Base-by-base conservation (phyloP, 1,284 basidiomycete species). In the Boletus chippewaensis region DNA sequence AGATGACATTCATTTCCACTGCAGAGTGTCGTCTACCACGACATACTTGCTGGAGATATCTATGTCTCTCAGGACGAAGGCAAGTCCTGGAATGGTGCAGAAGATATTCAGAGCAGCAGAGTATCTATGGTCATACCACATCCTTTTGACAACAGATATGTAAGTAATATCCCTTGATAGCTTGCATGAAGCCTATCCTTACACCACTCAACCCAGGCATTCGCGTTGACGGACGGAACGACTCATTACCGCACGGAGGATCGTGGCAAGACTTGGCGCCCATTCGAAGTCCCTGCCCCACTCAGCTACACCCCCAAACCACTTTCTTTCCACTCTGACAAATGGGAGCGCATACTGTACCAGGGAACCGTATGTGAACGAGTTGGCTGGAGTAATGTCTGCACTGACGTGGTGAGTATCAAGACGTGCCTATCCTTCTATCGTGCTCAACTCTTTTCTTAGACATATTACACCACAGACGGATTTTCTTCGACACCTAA, bases 21-120 rank as follows among this genome's bases (percentile, higher is more conserved):
- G 1, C 69, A 96, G 84, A 77, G 78, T 52, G 85, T 85, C 10
- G 74, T 97, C 47, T 93, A 91, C 63, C 90, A 94, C 66, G 94
- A 98, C 68, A 70, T 80, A 2, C 61, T 79, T 16, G 73, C 78
- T 11, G 80, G 86, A 10, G 75, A 81, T 51, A 76, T 98, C 7
- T 83, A 83, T 61, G 79, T 94, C 5, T 95, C 92, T 3, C 73
- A 77, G n/a, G 83, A 98, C 64, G 95, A 99, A 71, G 95, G 95
- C 46, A 93, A 86, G 70, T 70, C 71, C 0, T 98, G 94, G 93
- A 68, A 67, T 1, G 67, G 63, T 45, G 81, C 87, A 45, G 70
- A 76, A 0, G 81, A 75, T 42, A 80, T 95, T 43, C 83, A 81
- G 0, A 60, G 68, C 42, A 84, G 85, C 26, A 70, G 78, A 47